Evolutionary conservation across 805 yeast genomes (phyloP).

Genomic region (Cyberlindnera bimundalis): DNA sequence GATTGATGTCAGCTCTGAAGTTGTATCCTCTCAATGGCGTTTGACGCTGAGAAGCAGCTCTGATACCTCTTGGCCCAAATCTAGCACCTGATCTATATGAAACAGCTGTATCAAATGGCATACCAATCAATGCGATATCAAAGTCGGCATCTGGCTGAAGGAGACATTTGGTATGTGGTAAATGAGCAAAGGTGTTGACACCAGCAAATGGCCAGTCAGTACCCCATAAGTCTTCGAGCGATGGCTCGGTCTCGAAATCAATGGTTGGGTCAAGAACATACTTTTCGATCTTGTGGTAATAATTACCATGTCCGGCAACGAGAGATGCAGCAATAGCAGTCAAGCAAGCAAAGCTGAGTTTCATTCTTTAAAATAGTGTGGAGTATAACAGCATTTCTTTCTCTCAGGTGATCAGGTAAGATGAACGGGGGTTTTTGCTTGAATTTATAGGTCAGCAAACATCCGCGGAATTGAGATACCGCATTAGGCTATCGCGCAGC

Average conservation of each 20-base stretch:
- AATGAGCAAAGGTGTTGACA: conserved; percentile 69
- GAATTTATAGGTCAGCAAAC: background rate
- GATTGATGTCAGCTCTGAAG: conserved; percentile 58
- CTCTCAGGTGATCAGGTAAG: no score
- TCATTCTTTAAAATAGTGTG: conserved; percentile 4
- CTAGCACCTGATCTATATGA: conserved; percentile 51
- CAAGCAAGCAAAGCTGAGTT: conserved; percentile 7
- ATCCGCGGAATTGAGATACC: conserved; percentile 10
- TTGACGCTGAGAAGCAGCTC: conserved; percentile 71
- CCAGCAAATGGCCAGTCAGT: conserved; percentile 71
- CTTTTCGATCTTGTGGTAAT: conserved; percentile 14
- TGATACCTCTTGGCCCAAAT: conserved; percentile 55
- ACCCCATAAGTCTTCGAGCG: conserved; percentile 66
- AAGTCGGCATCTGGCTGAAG: conserved; percentile 42
- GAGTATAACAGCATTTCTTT: no score
- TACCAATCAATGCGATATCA: conserved; percentile 60
- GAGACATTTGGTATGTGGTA: conserved; percentile 59
- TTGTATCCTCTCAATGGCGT: conserved; percentile 67
- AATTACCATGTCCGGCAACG: conserved; percentile 5
- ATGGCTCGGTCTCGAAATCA: conserved; percentile 28
- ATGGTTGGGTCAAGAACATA: conserved; percentile 17
- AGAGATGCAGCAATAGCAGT: conserved; percentile 13
- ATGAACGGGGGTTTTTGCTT: background rate
- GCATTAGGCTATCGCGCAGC: conserved; percentile 3
- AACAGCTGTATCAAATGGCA: conserved; percentile 53